These are phyloP conservation scores for Backusella psychrophila DNA, from an alignment of 192 early-diverging fungal species.

Conservation along the genomic window DNA sequence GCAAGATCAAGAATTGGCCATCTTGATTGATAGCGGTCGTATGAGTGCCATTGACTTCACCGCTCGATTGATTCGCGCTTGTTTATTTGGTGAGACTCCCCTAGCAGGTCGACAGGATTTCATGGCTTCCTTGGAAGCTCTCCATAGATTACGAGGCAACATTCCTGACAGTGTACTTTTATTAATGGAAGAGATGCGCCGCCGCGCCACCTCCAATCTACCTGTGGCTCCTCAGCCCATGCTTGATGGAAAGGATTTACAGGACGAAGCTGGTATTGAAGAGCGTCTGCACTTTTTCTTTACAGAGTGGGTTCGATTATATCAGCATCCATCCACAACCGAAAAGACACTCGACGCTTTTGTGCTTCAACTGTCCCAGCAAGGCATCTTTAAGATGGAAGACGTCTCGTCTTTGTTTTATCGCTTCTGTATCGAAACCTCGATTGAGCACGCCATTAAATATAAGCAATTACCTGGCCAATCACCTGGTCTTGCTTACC, in stretches of 20 bases:
- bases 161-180: conserved; percentile 54
- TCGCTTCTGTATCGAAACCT: conserved; percentile 83
- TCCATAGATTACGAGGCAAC: conserved; percentile 63
- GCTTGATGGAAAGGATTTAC: conserved; percentile 62
- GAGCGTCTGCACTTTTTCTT: conserved; percentile 67
- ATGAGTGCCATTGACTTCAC: conserved; percentile 75
- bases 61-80: conserved; percentile 68
- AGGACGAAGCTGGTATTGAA: conserved; percentile 60
- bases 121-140: conserved; percentile 69
- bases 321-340: conserved; percentile 66
- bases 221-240: conserved; percentile 43
- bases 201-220: conserved; percentile 46
- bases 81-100: conserved; percentile 58
- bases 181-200: conserved; percentile 57
- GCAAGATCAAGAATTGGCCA: conserved; percentile 87
- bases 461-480: conserved; percentile 35
- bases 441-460: conserved; percentile 75
- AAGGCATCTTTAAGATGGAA: conserved; percentile 65
- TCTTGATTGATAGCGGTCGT: conserved; percentile 77
- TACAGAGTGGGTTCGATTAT: conserved; percentile 81
- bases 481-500: conserved; percentile 65
- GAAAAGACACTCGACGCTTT: conserved; percentile 67
- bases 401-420: conserved; percentile 86
- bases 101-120: conserved; percentile 55
- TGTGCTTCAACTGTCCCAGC: conserved; percentile 43